Evolutionary conservation across 495 filamentous ascomycete species (phyloP), one percentile per base, ranked within the genome.

Genomic region (Xylaria bambusicola): DNA sequence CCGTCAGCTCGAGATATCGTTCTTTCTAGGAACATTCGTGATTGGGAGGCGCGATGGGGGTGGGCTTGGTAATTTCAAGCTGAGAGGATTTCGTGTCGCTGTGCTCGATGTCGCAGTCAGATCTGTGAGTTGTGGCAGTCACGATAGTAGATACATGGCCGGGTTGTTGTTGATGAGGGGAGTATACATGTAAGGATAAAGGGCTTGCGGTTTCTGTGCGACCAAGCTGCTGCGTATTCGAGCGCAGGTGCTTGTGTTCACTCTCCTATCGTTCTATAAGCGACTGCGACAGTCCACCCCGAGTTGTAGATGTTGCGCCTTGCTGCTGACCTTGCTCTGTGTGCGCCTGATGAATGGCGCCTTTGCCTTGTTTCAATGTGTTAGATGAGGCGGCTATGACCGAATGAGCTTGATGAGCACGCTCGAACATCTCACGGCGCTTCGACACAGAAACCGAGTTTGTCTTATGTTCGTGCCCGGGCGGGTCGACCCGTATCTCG

Each of bases 21-120:
- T 59, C 49, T 47, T 70, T 73, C 75, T 66, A 76, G 45, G 58
- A 57, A 57, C 71, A 76, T 7, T 64, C 48, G 56, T 76, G 74
- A 40, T 68, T 66, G 3, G 67, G 57, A 17, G 64, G 56, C 41
- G 64, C 38, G 47, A 69, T 61, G 46, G 62, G 64, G n/a, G 26
- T 59, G 0, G 61, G 58, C 10, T 61, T 62, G 33, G 62, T 53
- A 8, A 64, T 35, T 24, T 66, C 62, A n/a, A 26, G 42, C 3
- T 52, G 53, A 0, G 61, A 52, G 17, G 23, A 27, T 2, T 9
- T 46, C n/a, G 48, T 45, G 20, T 46, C 26, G 9, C 35, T 20
- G 8, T 40, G 33, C 46, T 18, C 41, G 21, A 24, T 1, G 5
- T 33, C 36, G 24, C 31, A 35, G 10, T 50, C 35, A 15, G 48